phyloP scores from a whole-genome alignment of 305 asterid genomes.

The Solanum chacoense region DNA sequence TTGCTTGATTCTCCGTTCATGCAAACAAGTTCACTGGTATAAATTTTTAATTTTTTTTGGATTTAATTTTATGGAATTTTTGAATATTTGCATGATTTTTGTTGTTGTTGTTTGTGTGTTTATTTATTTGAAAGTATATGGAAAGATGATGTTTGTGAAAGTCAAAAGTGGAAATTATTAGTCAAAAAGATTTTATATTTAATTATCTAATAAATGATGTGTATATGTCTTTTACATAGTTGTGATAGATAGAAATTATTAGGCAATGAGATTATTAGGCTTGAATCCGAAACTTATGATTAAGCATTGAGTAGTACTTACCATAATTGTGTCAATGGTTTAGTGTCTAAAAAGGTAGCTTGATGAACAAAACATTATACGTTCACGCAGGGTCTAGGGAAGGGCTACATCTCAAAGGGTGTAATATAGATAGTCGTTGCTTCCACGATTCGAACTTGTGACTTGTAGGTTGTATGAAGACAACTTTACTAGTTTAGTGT shows the following conservation, averaged over 20 bases:
- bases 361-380: background rate
- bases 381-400: rapidly evolving
- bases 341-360: background rate
- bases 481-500: background rate
- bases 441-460: background rate
- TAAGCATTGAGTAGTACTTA: background rate
- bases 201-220: background rate
- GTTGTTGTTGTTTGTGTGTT: background rate
- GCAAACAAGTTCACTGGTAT: constrained; percentile 55
- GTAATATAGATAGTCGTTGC: background rate
- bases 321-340: background rate
- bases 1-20: constrained; percentile 63
- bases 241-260: background rate
- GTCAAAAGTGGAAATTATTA: background rate
- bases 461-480: background rate
- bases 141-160: background rate
- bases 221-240: background rate
- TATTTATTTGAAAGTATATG: background rate
- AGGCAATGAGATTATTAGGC: background rate
- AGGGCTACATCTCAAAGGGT: background rate
- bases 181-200: background rate
- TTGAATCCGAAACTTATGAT: background rate
- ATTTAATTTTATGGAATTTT: background rate
- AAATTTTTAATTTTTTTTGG: background rate
- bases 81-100: background rate